These are phyloP conservation scores for Suhomyces wounanorum DNA, from an alignment of 1,139 yeast species.

Conservation along the genomic window DNA sequence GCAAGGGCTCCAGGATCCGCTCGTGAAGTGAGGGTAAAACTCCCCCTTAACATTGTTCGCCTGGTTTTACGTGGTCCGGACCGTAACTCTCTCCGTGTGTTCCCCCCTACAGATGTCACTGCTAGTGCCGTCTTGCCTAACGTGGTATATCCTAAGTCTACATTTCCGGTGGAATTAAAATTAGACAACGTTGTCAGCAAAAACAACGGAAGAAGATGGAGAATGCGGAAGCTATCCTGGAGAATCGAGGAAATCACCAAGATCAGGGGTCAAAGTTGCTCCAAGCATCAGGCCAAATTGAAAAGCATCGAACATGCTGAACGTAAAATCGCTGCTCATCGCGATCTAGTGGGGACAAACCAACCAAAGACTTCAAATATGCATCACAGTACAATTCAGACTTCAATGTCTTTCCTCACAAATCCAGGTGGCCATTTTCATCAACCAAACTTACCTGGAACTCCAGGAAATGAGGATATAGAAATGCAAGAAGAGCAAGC, in stretches of 20 bases:
- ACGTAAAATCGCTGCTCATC: constrained; percentile 21
- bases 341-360: constrained; percentile 15
- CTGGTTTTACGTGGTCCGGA: constrained; percentile 83
- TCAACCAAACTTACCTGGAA: not conserved
- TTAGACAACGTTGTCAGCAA: constrained; percentile 71
- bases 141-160: constrained; percentile 84
- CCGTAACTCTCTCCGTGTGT: constrained; percentile 81
- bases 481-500: constrained; percentile 9
- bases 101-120: constrained; percentile 92
- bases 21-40: constrained; percentile 44
- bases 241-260: constrained; percentile 81
- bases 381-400: constrained; percentile 46
- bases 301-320: constrained; percentile 49
- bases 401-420: constrained; percentile 25
- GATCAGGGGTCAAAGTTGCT: constrained; percentile 60
- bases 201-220: constrained; percentile 71
- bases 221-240: constrained; percentile 89
- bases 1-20: constrained; percentile 27
- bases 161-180: constrained; percentile 78
- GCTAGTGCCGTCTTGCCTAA: constrained; percentile 87
- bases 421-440: constrained; percentile 16
- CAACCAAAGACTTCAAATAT: constrained; percentile 21
- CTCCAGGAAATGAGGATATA: constrained; percentile 9
- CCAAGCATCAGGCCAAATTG: constrained; percentile 52
- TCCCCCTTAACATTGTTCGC: constrained; percentile 76